Percentiles rank a stretch among this genome's conserved stretches.
phyloP scores from a whole-genome alignment of 108 stramenopile genomes.

The Pseudonitzschia multiseries region DNA sequence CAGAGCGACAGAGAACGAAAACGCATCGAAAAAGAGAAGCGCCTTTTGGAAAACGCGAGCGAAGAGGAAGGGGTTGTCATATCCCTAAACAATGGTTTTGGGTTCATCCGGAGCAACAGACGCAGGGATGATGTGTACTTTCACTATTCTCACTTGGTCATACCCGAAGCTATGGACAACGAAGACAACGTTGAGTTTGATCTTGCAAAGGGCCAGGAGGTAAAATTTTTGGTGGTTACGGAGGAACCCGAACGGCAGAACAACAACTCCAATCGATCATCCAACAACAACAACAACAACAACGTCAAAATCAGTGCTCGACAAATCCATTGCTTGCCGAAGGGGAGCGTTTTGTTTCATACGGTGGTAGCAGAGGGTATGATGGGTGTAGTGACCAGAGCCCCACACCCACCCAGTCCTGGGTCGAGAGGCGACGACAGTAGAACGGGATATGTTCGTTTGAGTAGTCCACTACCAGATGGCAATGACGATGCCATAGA shows the following conservation, averaged over 20 bases:
- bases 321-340: slow-evolving; percentile 54
- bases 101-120: slow-evolving; percentile 57
- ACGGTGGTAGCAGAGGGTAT: slow-evolving; percentile 57
- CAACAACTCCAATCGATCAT: slow-evolving; percentile 3
- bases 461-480: slow-evolving; percentile 17
- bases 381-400: slow-evolving; percentile 59
- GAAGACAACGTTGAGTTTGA: slow-evolving; percentile 31
- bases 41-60: slow-evolving; percentile 57
- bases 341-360: slow-evolving; percentile 68
- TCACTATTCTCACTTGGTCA: slow-evolving; percentile 53
- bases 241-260: slow-evolving; percentile 9
- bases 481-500: slow-evolving; percentile 17
- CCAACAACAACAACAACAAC: not conserved
- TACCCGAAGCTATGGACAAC: slow-evolving; percentile 27
- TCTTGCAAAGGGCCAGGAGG: slow-evolving; percentile 63
- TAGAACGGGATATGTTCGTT: slow-evolving; percentile 46
- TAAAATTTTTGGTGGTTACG: slow-evolving; percentile 71
- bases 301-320: slow-evolving; percentile 55
- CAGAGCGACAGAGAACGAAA: slow-evolving; percentile 65
- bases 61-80: slow-evolving; percentile 67
- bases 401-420: slow-evolving; percentile 49
- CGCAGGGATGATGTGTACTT: slow-evolving; percentile 71
- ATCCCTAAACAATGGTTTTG: slow-evolving; percentile 60
- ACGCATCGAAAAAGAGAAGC: slow-evolving; percentile 39
- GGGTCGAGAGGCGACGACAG: slow-evolving; percentile 20